Evolutionary conservation across 768 basidiomycete genomes (phyloP).

Genomic region (Amanita subjunquillea): DNA sequence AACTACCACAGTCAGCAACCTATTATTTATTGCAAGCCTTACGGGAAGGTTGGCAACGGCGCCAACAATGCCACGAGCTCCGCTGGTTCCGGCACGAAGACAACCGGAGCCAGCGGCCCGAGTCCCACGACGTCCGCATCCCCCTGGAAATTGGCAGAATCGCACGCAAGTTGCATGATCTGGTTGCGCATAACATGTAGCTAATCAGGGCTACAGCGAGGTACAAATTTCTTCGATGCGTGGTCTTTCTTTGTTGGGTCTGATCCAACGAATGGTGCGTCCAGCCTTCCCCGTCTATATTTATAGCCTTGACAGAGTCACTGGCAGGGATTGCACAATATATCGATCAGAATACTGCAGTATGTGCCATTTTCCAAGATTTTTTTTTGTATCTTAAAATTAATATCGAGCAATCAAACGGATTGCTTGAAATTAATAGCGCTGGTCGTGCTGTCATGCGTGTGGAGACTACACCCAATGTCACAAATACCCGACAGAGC

Average conservation of each 20-base stretch:
- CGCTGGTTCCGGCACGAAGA: slow-evolving; percentile 11
- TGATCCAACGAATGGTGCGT: slow-evolving; percentile 71
- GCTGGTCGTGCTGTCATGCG: slow-evolving; percentile 79
- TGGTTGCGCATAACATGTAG: slow-evolving; percentile 4
- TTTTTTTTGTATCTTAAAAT: slow-evolving; percentile 1
- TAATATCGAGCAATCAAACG: slow-evolving; percentile 33
- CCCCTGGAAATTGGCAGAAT: slow-evolving; percentile 48
- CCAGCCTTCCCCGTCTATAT: too few species aligned
- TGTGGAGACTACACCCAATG: slow-evolving; percentile 73
- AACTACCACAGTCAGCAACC: slow-evolving; percentile 16
- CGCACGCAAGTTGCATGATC: slow-evolving; percentile 34
- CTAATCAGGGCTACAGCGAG: slow-evolving; percentile 29
- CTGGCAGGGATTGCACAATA: slow-evolving; percentile 43
- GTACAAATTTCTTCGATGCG: slow-evolving; percentile 69
- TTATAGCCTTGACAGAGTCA: not conserved
- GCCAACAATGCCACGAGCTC: slow-evolving; percentile 10
- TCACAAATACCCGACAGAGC: slow-evolving; percentile 59
- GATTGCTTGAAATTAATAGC: slow-evolving; percentile 55
- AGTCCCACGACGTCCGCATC: slow-evolving; percentile 24
- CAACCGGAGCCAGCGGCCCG: slow-evolving; percentile 11
- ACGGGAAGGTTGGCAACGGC: slow-evolving; percentile 16
- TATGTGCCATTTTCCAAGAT: slow-evolving; percentile 19
- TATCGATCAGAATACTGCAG: slow-evolving; percentile 50
- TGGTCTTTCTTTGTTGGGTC: slow-evolving; percentile 61
- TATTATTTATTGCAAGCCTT: slow-evolving; percentile 36